Evolutionary conservation across 2,329 filamentous ascomycete species (phyloP), one percentile per base, ranked within the genome.

Genomic region (Huntiella savannae): DNA sequence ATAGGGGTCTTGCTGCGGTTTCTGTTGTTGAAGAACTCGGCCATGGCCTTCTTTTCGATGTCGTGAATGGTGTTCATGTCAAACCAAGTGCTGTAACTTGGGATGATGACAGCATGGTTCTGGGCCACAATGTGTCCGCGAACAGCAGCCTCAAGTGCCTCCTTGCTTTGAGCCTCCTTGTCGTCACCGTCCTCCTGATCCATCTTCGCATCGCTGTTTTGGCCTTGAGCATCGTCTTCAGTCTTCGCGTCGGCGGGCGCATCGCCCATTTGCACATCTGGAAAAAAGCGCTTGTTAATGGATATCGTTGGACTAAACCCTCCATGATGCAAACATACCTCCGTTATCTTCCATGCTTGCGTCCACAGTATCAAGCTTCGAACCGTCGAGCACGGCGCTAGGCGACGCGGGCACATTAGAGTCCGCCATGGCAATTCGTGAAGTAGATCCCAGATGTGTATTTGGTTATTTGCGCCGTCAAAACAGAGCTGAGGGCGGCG

Each of bases 31-130:
- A 98, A 98, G 65, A 96, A 98, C 61, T 98, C 91, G 15, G 88
- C 86, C 54, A 98, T 71, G 5, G 86, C 86, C 63, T 95, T 98
- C 59, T 81, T 82, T 67, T 98, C 91, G 55, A 95, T 82, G 50
- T 77, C 75, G 62, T 95, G 83, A 57, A 98, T 81, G 43, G 75
- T 71, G 60, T 87, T 83, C 88, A 98, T 95, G 63, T 98, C 91
- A 61, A 98, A 98, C 91, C 91, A 98, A 11, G 83, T 91, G 59
- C 86, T 92, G 63, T 98, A 98, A 60, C 88, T 96, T 16, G 91
- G 91, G 16, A 98, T 75, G 52, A 98, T 87, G 58, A 96, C 96
- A 51, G 87, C 80, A 59, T 95, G 88, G 37, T 86, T 92, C 64
- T 98, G 91, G 11, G 84, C 77, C 51, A 94, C 82, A 47, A 98